Percentiles rank a stretch among this genome's conserved stretches.
Conservation (phyloP, 805 yeast species). For the Myxozyma neotropica region DNA sequence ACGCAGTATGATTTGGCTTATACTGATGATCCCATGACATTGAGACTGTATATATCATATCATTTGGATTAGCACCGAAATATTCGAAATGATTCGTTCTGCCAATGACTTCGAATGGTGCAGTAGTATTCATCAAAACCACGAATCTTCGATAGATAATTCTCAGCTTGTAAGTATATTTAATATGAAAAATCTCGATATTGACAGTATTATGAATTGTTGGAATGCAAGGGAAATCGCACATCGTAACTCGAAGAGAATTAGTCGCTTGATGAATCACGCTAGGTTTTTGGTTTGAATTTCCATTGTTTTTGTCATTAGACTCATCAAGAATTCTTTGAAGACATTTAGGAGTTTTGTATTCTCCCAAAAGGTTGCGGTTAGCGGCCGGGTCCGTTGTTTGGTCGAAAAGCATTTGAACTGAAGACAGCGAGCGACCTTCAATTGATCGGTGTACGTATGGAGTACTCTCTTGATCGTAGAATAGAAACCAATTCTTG, state of each 20-base stretch:
- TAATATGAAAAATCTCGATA: slow-evolving; percentile 24
- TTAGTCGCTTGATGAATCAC: slow-evolving; percentile 26
- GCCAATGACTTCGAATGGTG: slow-evolving; percentile 28
- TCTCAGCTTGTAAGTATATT: slow-evolving; percentile 16
- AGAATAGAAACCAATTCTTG: slow-evolving; percentile 30
- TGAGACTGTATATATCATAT: slow-evolving; percentile 24
- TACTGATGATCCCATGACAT: slow-evolving; percentile 20
- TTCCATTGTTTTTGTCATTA: neutral
- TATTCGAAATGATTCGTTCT: slow-evolving; percentile 20
- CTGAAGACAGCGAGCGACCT: neutral
- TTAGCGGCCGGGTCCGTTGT: neutral
- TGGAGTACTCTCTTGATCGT: slow-evolving; percentile 15
- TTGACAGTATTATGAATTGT: slow-evolving; percentile 28
- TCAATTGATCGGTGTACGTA: slow-evolving; percentile 1
- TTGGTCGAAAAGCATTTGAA: neutral
- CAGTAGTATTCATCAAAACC: slow-evolving; percentile 26
- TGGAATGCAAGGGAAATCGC: slow-evolving; percentile 32
- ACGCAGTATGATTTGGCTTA: slow-evolving; percentile 9
- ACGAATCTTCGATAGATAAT: slow-evolving; percentile 20
- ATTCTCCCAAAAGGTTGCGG: neutral
- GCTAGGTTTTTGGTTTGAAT: neutral
- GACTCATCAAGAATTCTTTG: slow-evolving; percentile 1
- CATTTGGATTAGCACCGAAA: slow-evolving; percentile 15
- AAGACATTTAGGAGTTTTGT: neutral
- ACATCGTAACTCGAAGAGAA: slow-evolving; percentile 25